Base-by-base conservation (phyloP, 2,329 filamentous ascomycete species). In the Alternaria gaisen region DNA sequence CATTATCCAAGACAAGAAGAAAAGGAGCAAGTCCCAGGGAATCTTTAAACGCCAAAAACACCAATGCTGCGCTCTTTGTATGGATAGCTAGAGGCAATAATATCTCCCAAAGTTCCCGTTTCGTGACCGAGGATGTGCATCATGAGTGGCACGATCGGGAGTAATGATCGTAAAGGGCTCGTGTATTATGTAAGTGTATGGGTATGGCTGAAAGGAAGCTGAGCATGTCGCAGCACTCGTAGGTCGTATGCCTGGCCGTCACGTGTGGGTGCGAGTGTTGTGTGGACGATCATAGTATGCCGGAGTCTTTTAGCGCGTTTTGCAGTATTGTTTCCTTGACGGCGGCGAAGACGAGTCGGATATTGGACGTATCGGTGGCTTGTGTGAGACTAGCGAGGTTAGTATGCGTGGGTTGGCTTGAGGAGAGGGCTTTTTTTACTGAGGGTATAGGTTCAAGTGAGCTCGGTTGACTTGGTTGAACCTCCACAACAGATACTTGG, bases 291-390 rank as follows among this genome's bases (percentile, higher is more conserved):
- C 72, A 84, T 71, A 99, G 88, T 79, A 99, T 98, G 70, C 95
- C 95, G 22, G 95, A 98, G 80, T 99, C 95, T 82, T 97, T 97
- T 70, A 99, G 87, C 48, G 95, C 95, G 79, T 99, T 99, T 80
- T 98, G 97, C 70, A 99, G 83, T 74, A 99, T 99, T 34, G 95
- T 99, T 82, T 99, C 95, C 80, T 99, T 99, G 62, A 99, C 95
- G 9, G 95, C 95, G 34, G 94, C 95, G 80, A 99, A 99, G 48
- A 99, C 95, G 38, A 99, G 87, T 67, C 95, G 92, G 74, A 99
- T 97, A 76, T 99, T 99, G 53, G 94, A 97, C 4, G 95, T 99
- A 79, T 99, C 95, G 66, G 95, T 99, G 46, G 95, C 95, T 90
- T 99, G 95, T 34, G 95, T 99, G 64, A 99, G 87, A 80, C 94